phyloP scores from a whole-genome alignment of 306 rosid genomes.

The Dalbergia cultrata region DNA sequence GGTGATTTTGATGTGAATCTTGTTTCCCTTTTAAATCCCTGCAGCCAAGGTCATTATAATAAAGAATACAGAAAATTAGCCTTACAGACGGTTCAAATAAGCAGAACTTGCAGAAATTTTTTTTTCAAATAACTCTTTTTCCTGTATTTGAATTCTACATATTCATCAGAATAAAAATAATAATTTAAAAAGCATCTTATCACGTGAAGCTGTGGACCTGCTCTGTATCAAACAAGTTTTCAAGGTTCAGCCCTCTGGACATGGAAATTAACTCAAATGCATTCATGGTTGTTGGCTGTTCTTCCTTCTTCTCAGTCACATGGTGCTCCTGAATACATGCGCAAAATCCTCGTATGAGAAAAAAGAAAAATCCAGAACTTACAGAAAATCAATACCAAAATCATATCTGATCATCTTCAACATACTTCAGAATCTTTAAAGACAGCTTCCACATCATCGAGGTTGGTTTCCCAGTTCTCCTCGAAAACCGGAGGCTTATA shows the following conservation, averaged over 20 bases:
- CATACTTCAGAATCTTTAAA: conserved; percentile 94
- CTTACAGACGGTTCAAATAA: not conserved
- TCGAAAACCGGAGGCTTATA: conserved; percentile 85
- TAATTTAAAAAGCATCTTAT: conserved; percentile 17
- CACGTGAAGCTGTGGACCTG: conserved; percentile 65
- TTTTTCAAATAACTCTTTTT: too few relatives aligned
- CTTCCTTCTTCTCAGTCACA: conserved; percentile 95
- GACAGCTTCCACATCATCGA: conserved; percentile 97
- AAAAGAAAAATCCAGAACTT: conserved; percentile 34
- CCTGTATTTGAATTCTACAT: too few relatives aligned
- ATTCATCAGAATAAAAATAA: not conserved
- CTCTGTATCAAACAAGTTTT: conserved; percentile 86
- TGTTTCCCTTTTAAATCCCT: conserved; percentile 96
- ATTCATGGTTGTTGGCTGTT: conserved; percentile 90
- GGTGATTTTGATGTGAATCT: conserved; percentile 94
- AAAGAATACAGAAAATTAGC: conserved; percentile 3
- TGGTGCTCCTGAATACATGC: conserved; percentile 80
- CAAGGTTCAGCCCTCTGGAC: conserved; percentile 97
- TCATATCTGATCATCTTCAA: conserved; percentile 39
- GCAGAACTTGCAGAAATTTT: not conserved
- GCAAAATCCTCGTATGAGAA: conserved; percentile 35
- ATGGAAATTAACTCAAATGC: conserved; percentile 95
- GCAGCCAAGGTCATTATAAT: conserved; percentile 25
- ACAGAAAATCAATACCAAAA: conserved; percentile 27
- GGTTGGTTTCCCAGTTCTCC: conserved; percentile 80